Conservation (phyloP, 1,284 basidiomycete species). For the Microbotryum lychnidis-dioicae region DNA sequence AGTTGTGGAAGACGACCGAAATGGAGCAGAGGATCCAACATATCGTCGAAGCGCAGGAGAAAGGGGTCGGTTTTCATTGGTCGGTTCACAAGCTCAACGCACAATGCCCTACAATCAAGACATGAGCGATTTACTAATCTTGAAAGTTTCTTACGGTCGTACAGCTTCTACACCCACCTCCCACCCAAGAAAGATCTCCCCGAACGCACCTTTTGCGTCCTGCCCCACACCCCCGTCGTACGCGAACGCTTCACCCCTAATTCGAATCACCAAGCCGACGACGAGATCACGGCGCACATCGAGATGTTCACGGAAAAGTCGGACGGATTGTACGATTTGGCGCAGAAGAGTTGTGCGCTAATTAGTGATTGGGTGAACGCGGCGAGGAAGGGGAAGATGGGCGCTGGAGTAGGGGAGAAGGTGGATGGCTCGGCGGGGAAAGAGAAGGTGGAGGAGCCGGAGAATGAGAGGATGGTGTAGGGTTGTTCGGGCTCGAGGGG, state of each 20-base stretch:
- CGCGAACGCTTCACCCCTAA: slow-evolving; percentile 17
- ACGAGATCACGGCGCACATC: slow-evolving; percentile 29
- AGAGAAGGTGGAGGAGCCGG: neutral
- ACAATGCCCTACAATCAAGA: neutral
- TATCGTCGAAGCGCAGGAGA: slow-evolving; percentile 6
- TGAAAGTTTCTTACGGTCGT: neutral
- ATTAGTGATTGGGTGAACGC: slow-evolving; percentile 25
- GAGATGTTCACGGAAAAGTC: slow-evolving; percentile 28
- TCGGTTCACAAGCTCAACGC: neutral
- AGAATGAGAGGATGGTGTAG: too few relatives aligned
- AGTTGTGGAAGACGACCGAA: slow-evolving; percentile 27
- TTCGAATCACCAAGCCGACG: slow-evolving; percentile 12
- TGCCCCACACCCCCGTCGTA: slow-evolving; percentile 4
- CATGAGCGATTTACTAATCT: too few relatives aligned
- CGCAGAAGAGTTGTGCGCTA: slow-evolving; percentile 16
- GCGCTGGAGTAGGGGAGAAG: slow-evolving; percentile 9
- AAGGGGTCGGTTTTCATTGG: slow-evolving; percentile 28
- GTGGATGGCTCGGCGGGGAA: neutral
- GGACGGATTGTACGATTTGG: slow-evolving; percentile 25
- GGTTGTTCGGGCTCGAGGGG: too few relatives aligned
- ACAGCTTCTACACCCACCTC: slow-evolving; percentile 29
- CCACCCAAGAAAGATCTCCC: slow-evolving; percentile 1
- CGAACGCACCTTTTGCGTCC: slow-evolving; percentile 25
- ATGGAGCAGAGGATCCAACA: slow-evolving; percentile 16
- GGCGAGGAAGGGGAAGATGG: slow-evolving; percentile 18